These are phyloP conservation scores for Pichia rugopelliculosa DNA, from an alignment of 805 yeast species.

Conservation along the genomic window DNA sequence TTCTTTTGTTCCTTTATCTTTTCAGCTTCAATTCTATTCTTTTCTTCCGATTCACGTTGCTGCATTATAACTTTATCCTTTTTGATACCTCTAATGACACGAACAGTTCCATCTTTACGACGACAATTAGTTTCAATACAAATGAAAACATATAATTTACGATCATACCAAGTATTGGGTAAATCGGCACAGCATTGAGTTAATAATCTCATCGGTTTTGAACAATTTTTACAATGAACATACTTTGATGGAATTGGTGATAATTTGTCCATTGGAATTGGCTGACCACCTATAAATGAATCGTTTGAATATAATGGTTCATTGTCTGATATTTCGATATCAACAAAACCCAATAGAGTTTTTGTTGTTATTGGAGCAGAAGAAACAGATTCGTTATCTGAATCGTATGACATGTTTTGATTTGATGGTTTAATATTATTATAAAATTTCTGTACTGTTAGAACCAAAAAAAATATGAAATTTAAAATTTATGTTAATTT, in stretches of 20 bases:
- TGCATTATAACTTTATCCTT: constrained; percentile 47
- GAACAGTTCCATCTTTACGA: constrained; percentile 59
- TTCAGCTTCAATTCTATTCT: constrained; percentile 37
- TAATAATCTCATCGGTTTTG: constrained; percentile 52
- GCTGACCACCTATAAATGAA: constrained; percentile 75
- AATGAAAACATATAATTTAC: constrained; percentile 73
- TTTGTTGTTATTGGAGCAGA: constrained; percentile 20
- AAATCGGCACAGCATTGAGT: constrained; percentile 79
- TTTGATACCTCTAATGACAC: constrained; percentile 69
- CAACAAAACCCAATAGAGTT: constrained; percentile 58
- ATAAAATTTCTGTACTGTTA: background rate
- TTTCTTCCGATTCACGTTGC: constrained; percentile 34
- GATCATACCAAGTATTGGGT: constrained; percentile 63
- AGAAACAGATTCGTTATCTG: constrained; percentile 12
- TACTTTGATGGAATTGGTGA: constrained; percentile 50
- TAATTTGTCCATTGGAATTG: constrained; percentile 59
- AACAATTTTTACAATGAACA: constrained; percentile 62
- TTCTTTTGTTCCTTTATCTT: constrained; percentile 34
- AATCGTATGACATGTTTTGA: constrained; percentile 11
- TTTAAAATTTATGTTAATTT: too few species aligned
- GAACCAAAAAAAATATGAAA: too few species aligned
- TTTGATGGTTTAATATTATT: background rate
- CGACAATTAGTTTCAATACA: constrained; percentile 63
- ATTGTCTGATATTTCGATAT: constrained; percentile 45
- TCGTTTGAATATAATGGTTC: constrained; percentile 48